Percentiles rank a stretch among this genome's conserved stretches.
Conservation (phyloP, 192 early-diverging fungal species). For the Coemansia sp. region DNA sequence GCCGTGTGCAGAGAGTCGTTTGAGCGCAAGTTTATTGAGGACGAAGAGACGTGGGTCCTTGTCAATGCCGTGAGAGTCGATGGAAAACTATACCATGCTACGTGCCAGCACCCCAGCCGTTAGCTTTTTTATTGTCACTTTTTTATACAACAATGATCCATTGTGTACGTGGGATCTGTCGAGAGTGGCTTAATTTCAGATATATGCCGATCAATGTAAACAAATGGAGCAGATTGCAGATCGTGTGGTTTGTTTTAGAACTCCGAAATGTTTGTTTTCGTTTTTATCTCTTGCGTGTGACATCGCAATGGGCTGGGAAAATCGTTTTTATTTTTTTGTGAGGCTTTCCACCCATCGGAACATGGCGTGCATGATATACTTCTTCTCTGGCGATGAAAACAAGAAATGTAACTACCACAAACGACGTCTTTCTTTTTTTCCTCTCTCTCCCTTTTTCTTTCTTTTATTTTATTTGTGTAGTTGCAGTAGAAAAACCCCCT, state of each 20-base stretch:
- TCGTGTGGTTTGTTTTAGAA: background rate
- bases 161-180: background rate
- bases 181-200: conserved; percentile 1
- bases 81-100: conserved; percentile 51
- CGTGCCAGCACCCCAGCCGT: conserved; percentile 27
- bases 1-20: conserved; percentile 79
- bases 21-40: conserved; percentile 72
- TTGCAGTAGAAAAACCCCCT: conserved; percentile 1
- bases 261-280: conserved; percentile 5
- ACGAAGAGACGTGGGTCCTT: conserved; percentile 75
- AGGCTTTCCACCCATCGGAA: conserved; percentile 18
- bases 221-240: conserved; percentile 6
- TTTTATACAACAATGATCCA: background rate
- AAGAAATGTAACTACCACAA: background rate
- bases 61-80: conserved; percentile 70
- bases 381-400: background rate
- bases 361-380: conserved; percentile 25
- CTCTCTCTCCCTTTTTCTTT: conserved; percentile 5
- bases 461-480: background rate
- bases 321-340: conserved; percentile 6
- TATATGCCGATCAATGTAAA: conserved; percentile 9
- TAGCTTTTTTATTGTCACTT: background rate
- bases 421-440: background rate
- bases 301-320: conserved; percentile 36
- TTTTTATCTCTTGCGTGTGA: conserved; percentile 19